Evolutionary conservation across 345 rosid genomes (phyloP), one percentile per base, ranked within the genome.

Genomic region (Aurinia saxatilis): DNA sequence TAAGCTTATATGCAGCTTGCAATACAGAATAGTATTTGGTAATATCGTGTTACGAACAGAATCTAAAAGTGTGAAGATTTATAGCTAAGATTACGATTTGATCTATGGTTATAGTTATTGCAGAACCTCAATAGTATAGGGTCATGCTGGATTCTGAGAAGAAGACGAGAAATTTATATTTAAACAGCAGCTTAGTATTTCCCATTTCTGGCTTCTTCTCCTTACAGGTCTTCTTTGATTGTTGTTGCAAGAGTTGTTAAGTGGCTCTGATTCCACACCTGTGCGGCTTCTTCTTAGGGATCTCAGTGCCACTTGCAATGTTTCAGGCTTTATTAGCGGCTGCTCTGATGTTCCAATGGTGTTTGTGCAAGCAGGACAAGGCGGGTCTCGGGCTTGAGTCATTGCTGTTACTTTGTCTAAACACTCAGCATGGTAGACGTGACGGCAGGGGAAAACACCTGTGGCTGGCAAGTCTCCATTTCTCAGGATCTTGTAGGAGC

Each of bases 401-500:
- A 86, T 82, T 11, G 92, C 81, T 1, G 90, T 83, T 55, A 75
- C 66, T 70, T 91, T 85, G 52, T 91, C 98, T 83, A 91, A 77
- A 75, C 98, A 91, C 62, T 91, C 96, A 3, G 90, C 89, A 68
- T 91, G 98, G 73, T 78, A 91, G 41, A 86, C 84, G 17, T 91
- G 98, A 48, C 88, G 73, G 65, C 96, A 91, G 4, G 90, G 79
- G 47, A 91, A 77, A n/a, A 91, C 75, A 19, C 95, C 95, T 33
- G 96, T 82, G 23, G 66, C 68, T 21, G 95, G 96, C 92, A 86
- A 80, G 72, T 88, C 96, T 25, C 79, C 52, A 34, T 85, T 78
- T 77, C 87, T 84, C 73, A 91, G 21, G 40, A 86, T 83, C 40
- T 90, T 82, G 38, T 80, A 72, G 1, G 95, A 83, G 64, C 90